Base-by-base conservation (phyloP, 2,329 filamentous ascomycete species). In the Incumbomyces lentus region DNA sequence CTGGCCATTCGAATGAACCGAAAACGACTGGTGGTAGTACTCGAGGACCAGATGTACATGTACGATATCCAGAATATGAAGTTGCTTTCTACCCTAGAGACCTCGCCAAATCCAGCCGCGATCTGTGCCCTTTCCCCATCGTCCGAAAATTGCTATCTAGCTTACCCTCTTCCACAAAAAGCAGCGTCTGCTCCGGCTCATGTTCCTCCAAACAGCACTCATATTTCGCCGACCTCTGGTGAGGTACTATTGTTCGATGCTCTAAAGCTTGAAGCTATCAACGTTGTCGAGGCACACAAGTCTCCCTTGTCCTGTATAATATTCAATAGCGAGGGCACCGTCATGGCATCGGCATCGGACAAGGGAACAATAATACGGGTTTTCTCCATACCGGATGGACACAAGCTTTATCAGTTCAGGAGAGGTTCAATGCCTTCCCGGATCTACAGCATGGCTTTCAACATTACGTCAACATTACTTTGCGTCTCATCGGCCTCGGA, bases 41-140 rank as follows among this genome's bases (percentile, higher is more conserved):
- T 96, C 47, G 92, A 98, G 64, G 88, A 95, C 58, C 85, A 95
- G 63, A 94, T 96, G 52, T 98, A 96, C 67, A 76, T 98, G 40
- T 98, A 98, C 70, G 92, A 98, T 64, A 96, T 98, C 55, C 88
- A 89, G 67, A 96, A 95, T 62, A 96, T 98, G 90, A 90, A 85
- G 59, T 78, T 96, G 49, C 74, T 96, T 34, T 84, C 88, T 64
- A 94, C 87, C 5, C 94, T 96, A 54, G 81, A 88, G 49, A 96
- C 90, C 5, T 95, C 90, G 2, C 86, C 92, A 6, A 98, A 98
- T 59, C 86, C 89, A 1, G 81, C 80, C 53, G 79, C 87, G 30
- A 92, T 96, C 50, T 95, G 88, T 66, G 86, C 89, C 3, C 76
- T 98, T 4, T 95, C 90, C 1, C 87, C 92, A 1, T 95, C 88